Base-by-base conservation (phyloP, 2,329 filamentous ascomycete species). In the Fusarium compactum region DNA sequence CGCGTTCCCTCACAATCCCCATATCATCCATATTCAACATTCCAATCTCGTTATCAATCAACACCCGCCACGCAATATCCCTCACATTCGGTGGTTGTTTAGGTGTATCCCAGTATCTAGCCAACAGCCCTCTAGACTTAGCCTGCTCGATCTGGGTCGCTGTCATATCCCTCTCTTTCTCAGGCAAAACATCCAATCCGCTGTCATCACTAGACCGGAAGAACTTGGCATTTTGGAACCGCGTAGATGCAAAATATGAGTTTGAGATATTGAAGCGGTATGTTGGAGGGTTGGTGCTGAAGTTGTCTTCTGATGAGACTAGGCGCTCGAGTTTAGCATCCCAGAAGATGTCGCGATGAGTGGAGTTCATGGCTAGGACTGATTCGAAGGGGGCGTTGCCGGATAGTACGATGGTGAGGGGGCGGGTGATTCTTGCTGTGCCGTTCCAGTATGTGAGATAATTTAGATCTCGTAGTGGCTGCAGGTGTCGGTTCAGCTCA, bases 371-470 rank as follows among this genome's bases (percentile, higher is more conserved):
- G 0, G n/a, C 40, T 1, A 27, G 2, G 1, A 67, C 27, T 0
- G 48, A 67, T 2, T 67, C 57, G 14, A 67, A 67, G 3, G 62
- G 62, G 0, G 62, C 25, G 3, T 67, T 57, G 3, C 64, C 64
- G 1, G 27, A 67, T 8, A 43, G 62, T 1, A 67, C 64, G 1
- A 67, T 41, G 0, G 63, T 67, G 2, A 67, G 62, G 14, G 64
- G 64, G 3, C 64, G 50, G 1, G n/a, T 32, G 0, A 67, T 20
- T 29, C 63, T 40, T 4, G 20, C 40, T 16, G 56, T 67, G 7
- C 64, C 64, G 3, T 67, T 67, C 62, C 64, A 67, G 9, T 62
- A 67, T 0, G 64, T 67, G 11, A 67, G 34, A 5, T 51, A 67
- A 8, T 55, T 7, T 1, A 57, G 50, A 16, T 67, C 62, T 43